Conservation (phyloP, 768 basidiomycete genomes). For the Phaeotremella fagi region DNA sequence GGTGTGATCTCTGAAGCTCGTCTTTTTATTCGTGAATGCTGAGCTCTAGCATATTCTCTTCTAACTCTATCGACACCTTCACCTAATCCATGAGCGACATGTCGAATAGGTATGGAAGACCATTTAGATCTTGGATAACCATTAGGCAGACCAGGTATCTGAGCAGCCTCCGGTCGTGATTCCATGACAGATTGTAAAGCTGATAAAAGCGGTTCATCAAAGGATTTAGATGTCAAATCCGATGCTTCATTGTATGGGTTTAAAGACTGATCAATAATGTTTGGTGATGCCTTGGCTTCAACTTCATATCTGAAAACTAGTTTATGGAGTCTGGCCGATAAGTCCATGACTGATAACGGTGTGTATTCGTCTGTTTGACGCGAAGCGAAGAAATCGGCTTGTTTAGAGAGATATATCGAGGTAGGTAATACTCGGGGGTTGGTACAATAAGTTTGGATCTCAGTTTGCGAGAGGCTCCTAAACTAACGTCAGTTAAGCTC, state of each 20-base stretch:
- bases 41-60: conserved; percentile 34
- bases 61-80: conserved; percentile 33
- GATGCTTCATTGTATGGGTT: conserved; percentile 68
- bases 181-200: conserved; percentile 66
- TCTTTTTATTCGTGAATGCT: conserved; percentile 15
- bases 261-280: conserved; percentile 51
- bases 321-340: conserved; percentile 60
- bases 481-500: background rate
- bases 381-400: conserved; percentile 73
- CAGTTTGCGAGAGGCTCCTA: conserved; percentile 72
- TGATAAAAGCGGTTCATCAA: conserved; percentile 72
- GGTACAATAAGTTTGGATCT: conserved; percentile 67
- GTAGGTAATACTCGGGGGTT: conserved; percentile 59
- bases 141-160: conserved; percentile 78
- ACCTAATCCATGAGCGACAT: conserved; percentile 29
- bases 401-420: conserved; percentile 75
- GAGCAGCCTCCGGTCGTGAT: conserved; percentile 48
- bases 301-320: conserved; percentile 69
- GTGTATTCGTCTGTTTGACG: conserved; percentile 67
- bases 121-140: conserved; percentile 49
- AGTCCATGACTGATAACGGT: conserved; percentile 60
- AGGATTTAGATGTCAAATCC: conserved; percentile 55
- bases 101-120: conserved; percentile 30
- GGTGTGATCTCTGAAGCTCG: conserved; percentile 10
- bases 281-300: conserved; percentile 54